Base-by-base conservation (phyloP, 306 rosid species). In the Luffa aegyptiaca region DNA sequence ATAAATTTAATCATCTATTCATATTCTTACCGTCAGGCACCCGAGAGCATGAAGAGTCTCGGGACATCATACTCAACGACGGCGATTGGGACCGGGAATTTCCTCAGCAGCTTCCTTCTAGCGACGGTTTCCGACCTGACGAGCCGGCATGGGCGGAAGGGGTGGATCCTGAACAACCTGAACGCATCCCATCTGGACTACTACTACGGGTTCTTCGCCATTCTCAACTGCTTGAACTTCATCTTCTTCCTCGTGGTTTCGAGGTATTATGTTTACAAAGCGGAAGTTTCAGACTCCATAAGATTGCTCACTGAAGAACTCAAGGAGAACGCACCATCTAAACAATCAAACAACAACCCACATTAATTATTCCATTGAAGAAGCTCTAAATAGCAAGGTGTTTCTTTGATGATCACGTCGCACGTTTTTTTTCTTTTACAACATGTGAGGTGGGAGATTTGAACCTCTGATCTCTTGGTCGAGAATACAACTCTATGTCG, bases 41-140 rank as follows among this genome's bases (percentile, higher is more conserved):
- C 84, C 5, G 84, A 82, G 13, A 78, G 77, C 51, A 82, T 82
- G 84, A 82, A 78, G 51, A 82, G 81, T 66, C 26, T 82, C 10
- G 72, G 78, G 20, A 63, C 80, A 1, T 69, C 84, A 0, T 78
- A 61, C 37, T 78, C 84, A 13, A 49, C 62, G n/a, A 76, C 84
- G 3, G 61, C 84, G 33, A 49, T 76, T 8, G 81, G 80, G 12
- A n/a, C 51, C 1, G 84, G 84, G 33, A 82, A 76, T 49, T 82
- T 75, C 11, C 80, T 82, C 49, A 82, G 75, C 45, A 82, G 75
- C 59, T 55, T 78, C 12, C 53, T 82, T 3, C 77, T 82, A 4
- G 33, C 62, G 8, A 82, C 76, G 13, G 57, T 82, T 65, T 39
- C 80, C 4, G 6, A 58, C 51, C 6, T 76, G 5, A 76, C 80